Evolutionary conservation across 768 basidiomycete genomes (phyloP).

Genomic region (Lactarius pseudohatsudake): DNA sequence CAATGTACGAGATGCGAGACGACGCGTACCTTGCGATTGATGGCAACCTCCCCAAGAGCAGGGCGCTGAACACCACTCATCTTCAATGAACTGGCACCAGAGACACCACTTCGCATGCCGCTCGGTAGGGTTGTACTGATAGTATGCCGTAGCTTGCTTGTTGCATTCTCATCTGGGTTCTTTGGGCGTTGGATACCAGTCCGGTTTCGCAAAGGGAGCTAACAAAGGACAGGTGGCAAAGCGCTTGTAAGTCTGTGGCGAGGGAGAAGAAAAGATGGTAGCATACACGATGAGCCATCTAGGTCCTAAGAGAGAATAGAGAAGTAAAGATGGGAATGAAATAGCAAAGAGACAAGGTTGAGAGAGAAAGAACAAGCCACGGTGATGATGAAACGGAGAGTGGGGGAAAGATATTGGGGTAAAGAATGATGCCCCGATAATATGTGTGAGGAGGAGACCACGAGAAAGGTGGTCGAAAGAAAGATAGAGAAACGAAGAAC

Average conservation of each 20-base stretch:
- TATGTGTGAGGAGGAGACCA: slow-evolving; percentile 20
- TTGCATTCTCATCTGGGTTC: slow-evolving; percentile 79
- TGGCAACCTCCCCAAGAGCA: slow-evolving; percentile 79
- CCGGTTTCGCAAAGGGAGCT: slow-evolving; percentile 70
- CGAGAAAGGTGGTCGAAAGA: slow-evolving; percentile 13
- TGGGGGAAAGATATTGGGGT: slow-evolving; percentile 4
- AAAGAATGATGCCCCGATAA: slow-evolving; percentile 13
- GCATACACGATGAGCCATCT: slow-evolving; percentile 31
- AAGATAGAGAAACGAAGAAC: slow-evolving; percentile 8
- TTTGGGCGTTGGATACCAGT: slow-evolving; percentile 58
- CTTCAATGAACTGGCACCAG: slow-evolving; percentile 48
- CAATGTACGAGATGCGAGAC: slow-evolving; percentile 4
- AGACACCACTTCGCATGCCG: slow-evolving; percentile 49
- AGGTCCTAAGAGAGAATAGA: slow-evolving; percentile 20
- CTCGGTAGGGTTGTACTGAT: slow-evolving; percentile 50
- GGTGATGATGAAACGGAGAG: slow-evolving; percentile 15
- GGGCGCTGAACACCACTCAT: slow-evolving; percentile 56
- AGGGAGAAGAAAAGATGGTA: not conserved
- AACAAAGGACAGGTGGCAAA: slow-evolving; percentile 18
- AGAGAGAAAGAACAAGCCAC: slow-evolving; percentile 22
- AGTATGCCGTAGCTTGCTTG: slow-evolving; percentile 61
- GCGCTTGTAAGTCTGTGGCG: slow-evolving; percentile 25
- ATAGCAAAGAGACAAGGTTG: slow-evolving; percentile 16
- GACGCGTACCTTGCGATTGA: slow-evolving; percentile 66
- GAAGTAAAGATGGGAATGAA: slow-evolving; percentile 24